Evolutionary conservation across 2,329 filamentous ascomycete species (phyloP).

Genomic region (Fusarium concolor): DNA sequence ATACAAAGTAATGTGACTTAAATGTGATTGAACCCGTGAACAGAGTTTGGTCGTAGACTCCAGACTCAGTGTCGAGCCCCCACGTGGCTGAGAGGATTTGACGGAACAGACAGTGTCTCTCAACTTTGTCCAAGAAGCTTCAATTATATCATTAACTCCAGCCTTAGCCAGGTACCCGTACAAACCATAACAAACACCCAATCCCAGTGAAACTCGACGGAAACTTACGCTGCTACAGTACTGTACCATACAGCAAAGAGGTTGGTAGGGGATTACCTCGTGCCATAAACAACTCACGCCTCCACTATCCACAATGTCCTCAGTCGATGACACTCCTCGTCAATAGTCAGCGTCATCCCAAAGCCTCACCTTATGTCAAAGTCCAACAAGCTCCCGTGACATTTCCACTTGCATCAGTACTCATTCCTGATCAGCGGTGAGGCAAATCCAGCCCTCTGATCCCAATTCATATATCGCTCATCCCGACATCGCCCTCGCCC

Average conservation of each 20-base stretch:
- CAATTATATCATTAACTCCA: background rate
- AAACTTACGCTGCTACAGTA: background rate
- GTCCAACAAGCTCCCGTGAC: background rate
- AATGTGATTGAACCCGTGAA: background rate
- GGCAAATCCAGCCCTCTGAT: background rate
- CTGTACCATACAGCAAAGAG: background rate
- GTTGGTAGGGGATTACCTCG: background rate
- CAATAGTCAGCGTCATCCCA: background rate
- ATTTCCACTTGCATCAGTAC: background rate
- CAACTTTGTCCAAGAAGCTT: background rate
- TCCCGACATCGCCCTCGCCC: conserved; percentile 3
- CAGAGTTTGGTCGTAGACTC: background rate
- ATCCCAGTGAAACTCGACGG: background rate
- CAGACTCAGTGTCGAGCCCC: too few species aligned
- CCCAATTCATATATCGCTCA: conserved; percentile 8
- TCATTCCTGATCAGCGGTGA: conserved; percentile 1
- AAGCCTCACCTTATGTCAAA: conserved; percentile 13
- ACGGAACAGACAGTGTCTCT: background rate
- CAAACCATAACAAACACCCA: background rate
- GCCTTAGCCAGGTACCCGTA: background rate
- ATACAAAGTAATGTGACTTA: background rate
- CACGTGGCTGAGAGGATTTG: too few species aligned
- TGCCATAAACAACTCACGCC: background rate
- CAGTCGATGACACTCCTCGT: background rate
- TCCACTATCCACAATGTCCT: too few species aligned